A percentile compares a stretch with the other conserved stretches of the same genome.
These are phyloP conservation scores for Trichomonas gallinae DNA, from an alignment of 208 protist genomes.

Conservation along the genomic window DNA sequence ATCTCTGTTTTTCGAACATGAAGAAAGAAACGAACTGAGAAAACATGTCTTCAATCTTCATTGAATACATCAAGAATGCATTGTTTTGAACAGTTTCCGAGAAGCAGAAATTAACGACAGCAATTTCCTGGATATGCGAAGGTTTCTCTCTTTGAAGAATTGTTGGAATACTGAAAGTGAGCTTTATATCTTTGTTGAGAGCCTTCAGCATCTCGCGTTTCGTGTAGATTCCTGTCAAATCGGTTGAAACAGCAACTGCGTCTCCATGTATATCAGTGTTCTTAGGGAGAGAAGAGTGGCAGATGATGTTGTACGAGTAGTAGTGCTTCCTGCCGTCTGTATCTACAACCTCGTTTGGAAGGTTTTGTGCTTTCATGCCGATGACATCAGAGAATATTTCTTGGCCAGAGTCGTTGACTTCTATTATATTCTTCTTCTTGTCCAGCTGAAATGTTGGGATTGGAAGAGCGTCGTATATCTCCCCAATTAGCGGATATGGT, in stretches of 20 bases:
- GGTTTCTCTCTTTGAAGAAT: not conserved
- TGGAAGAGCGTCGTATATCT: not conserved
- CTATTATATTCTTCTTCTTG: not conserved
- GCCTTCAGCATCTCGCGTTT: not conserved
- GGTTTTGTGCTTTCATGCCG: not conserved
- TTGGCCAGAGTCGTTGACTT: not conserved
- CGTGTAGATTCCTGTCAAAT: not conserved
- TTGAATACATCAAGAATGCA: not conserved
- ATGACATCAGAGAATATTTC: not conserved
- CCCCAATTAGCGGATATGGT: not conserved
- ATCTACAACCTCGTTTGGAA: not conserved
- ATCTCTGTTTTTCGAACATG: not conserved
- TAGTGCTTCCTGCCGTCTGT: not conserved
- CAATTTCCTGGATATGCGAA: not conserved
- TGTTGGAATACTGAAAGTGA: not conserved
- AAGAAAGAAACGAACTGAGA: not conserved
- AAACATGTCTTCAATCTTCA: not conserved
- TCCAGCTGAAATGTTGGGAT: not conserved
- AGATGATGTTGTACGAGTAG: not conserved
- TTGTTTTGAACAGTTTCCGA: not conserved
- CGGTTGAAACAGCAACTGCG: not conserved
- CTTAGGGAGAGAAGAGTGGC: not conserved
- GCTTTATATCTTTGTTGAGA: not conserved
- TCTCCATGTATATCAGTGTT: not conserved
- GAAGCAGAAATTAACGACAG: not conserved